A percentile compares a stretch with the other conserved stretches of the same genome.
phyloP scores from a whole-genome alignment of 75 land plant genomes.

The Pinus tabuliformis region DNA sequence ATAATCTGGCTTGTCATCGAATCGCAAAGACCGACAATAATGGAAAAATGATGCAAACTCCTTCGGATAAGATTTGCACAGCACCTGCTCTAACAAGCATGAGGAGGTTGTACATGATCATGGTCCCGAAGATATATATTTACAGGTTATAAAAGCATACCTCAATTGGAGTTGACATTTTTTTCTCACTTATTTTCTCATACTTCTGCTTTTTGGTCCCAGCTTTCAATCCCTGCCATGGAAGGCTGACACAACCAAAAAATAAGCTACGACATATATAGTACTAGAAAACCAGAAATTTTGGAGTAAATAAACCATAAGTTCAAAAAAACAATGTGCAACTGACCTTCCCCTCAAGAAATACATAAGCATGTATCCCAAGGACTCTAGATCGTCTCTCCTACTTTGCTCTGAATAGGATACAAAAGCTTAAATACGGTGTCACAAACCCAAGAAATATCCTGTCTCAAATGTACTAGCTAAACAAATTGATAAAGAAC shows the following conservation, averaged over 20 bases:
- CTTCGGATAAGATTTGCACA: slow-evolving; percentile 43
- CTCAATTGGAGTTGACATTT: slow-evolving; percentile 56
- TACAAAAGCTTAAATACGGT: not conserved
- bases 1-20: slow-evolving; percentile 52
- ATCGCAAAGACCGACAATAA: slow-evolving; percentile 52
- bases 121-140: not conserved
- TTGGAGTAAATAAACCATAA: not conserved
- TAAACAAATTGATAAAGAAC: not conserved
- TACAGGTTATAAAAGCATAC: slow-evolving; percentile 9
- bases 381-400: slow-evolving; percentile 52
- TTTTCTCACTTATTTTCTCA: slow-evolving; percentile 56
- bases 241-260: slow-evolving; percentile 27
- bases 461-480: not conserved
- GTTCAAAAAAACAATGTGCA: not conserved
- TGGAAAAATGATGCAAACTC: slow-evolving; percentile 51
- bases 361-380: slow-evolving; percentile 54
- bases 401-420: slow-evolving; percentile 41
- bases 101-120: not conserved
- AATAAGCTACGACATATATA: not conserved
- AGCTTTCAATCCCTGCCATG: slow-evolving; percentile 60
- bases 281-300: not conserved
- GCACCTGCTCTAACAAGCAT: slow-evolving; percentile 11
- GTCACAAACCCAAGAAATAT: not conserved
- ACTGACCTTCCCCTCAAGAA: slow-evolving; percentile 41
- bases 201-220: slow-evolving; percentile 61